These are phyloP conservation scores for Colletotrichum sp. DNA, from an alignment of 2,329 filamentous ascomycete genomes.

Conservation along the genomic window DNA sequence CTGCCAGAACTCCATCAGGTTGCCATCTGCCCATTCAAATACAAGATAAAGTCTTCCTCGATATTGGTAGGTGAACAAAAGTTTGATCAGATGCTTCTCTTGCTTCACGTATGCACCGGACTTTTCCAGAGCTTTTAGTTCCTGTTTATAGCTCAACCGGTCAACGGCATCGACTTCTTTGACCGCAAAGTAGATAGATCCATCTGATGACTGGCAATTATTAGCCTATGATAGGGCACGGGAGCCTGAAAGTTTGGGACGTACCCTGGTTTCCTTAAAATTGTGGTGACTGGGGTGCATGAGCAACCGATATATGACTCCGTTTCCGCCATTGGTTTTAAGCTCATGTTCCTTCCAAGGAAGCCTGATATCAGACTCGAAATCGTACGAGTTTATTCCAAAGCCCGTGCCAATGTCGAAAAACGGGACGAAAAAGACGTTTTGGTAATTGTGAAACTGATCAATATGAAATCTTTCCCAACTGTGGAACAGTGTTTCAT, in stretches of 20 bases:
- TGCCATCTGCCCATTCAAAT: constrained; percentile 24
- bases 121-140: neutral
- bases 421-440: neutral
- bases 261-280: neutral
- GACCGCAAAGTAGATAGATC: constrained; percentile 1
- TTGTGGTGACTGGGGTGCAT: neutral
- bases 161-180: neutral
- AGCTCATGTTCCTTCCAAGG: neutral
- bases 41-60: constrained; percentile 7
- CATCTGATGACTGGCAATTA: neutral
- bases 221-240: neutral
- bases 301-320: neutral
- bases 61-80: constrained; percentile 17
- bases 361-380: neutral
- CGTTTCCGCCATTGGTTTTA: neutral
- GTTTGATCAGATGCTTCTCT: constrained; percentile 13
- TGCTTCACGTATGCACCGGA: neutral
- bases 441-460: constrained; percentile 3
- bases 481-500: neutral
- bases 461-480: constrained; percentile 8
- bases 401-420: neutral
- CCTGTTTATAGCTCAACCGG: neutral
- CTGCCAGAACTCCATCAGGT: constrained; percentile 14
- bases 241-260: neutral
- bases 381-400: neutral